Evolutionary conservation across 129 eudicot species (phyloP), one percentile per base, ranked within the genome.

Genomic region (Chrysanthemum seticuspe): DNA sequence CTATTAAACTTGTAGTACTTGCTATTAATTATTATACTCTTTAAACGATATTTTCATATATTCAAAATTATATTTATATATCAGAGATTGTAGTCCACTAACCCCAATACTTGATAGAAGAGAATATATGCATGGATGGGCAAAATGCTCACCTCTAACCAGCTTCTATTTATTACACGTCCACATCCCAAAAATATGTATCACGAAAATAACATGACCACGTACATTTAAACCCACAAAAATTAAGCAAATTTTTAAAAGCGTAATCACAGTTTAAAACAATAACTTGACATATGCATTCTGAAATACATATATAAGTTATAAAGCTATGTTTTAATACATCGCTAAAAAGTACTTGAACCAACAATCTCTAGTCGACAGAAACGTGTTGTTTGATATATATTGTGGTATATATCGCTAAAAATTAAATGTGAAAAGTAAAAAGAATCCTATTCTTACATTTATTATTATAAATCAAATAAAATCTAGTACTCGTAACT

Each of bases 171-270:
- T 72, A 78, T 78, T 72, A 64, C 72, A 72, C 78, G 52, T 65
- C 82, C 77, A 78, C 82, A 65, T 72, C 81, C 73, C 51, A 71
- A 14, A 72, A 25, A 70, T 40, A 48, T 13, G 63, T 31, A 71
- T 78, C 82, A 78, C 73, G 73, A 73, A 50, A 53, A 78, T 69
- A 63, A 69, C 80, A 68, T 76, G 80, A 76, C 44, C 67, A 61
- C 36, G 36, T 31, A 76, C 9, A 68, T 16, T 16, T 29, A 14
- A 48, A 14, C 14, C 72, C 67, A 44, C 36, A 31, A 31, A 31
- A 31, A 31, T 31, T 4, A 59, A 49, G 61, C 58, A 65, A 65
- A 55, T 55, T 1, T 27, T 31, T 31, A 31, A 61, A 18, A 68
- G 10, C 15, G 52, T 70, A 49, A 51, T 56, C 75, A 71, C 55